Percentiles rank a stretch among this genome's conserved stretches.
Conservation (phyloP, 2,329 filamentous ascomycete genomes). For the Emergomyces africanus region DNA sequence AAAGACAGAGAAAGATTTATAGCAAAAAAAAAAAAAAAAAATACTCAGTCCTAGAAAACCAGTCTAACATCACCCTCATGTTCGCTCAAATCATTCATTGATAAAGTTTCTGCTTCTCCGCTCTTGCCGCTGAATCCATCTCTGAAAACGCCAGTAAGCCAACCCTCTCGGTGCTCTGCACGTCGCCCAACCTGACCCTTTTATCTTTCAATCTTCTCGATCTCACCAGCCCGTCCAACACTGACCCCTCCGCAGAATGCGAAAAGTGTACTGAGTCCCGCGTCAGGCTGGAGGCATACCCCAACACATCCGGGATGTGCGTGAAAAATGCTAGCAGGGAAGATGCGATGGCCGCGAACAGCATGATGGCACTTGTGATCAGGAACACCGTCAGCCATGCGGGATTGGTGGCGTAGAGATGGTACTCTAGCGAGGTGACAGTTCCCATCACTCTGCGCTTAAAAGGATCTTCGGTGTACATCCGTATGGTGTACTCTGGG, state of each 20-base stretch:
- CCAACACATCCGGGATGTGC: neutral
- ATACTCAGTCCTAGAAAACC: too few relatives aligned
- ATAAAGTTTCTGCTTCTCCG: constrained; percentile 1
- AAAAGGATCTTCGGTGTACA: neutral
- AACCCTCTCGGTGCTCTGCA: neutral
- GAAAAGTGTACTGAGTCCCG: neutral
- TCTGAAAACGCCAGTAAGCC: constrained; percentile 1
- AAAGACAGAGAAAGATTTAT: too few relatives aligned
- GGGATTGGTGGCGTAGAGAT: neutral
- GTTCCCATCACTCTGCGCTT: neutral
- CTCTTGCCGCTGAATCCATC: neutral
- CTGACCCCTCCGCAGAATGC: neutral
- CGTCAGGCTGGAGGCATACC: neutral
- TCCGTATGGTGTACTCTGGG: neutral
- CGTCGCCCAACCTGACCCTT: constrained; percentile 1
- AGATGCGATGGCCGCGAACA: neutral
- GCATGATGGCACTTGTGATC: neutral
- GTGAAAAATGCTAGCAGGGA: neutral
- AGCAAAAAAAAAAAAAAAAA: too few relatives aligned
- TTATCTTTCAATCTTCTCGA: neutral
- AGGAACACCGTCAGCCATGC: constrained; percentile 3
- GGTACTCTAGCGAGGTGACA: neutral
- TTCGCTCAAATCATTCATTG: neutral
- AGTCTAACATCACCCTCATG: neutral
- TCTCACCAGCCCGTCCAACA: constrained; percentile 1